A percentile compares a stretch with the other conserved stretches of the same genome.
These are phyloP conservation scores for Candida vaughaniae DNA, from an alignment of 805 yeast species.

Conservation along the genomic window DNA sequence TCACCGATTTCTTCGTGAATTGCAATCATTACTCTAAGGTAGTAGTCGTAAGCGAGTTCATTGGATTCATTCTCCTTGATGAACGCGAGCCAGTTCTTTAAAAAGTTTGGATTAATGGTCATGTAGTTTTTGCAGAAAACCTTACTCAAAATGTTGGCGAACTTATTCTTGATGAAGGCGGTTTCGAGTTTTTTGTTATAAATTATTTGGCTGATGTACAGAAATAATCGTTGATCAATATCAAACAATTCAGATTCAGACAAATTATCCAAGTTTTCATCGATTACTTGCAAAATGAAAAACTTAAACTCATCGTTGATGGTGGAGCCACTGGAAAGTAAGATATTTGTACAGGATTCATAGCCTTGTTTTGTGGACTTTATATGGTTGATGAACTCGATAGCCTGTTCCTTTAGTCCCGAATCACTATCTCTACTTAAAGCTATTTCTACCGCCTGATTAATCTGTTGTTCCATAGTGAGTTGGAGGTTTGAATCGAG, in stretches of 20 bases:
- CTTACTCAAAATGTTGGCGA: constrained; percentile 32
- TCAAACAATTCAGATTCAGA: constrained; percentile 43
- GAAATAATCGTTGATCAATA: constrained; percentile 50
- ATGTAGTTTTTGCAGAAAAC: constrained; percentile 37
- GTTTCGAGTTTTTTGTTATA: constrained; percentile 32
- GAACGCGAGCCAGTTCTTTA: constrained; percentile 28
- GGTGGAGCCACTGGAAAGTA: constrained; percentile 19
- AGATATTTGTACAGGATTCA: constrained; percentile 52
- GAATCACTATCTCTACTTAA: constrained; percentile 66
- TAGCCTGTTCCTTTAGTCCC: constrained; percentile 55
- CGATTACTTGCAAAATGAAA: constrained; percentile 69
- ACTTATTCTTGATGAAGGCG: constrained; percentile 35
- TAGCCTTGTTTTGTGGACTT: constrained; percentile 56
- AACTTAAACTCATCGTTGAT: constrained; percentile 59
- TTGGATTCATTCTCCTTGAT: constrained; percentile 18
- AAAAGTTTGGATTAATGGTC: constrained; percentile 29
- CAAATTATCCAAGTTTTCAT: constrained; percentile 49
- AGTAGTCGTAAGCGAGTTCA: constrained; percentile 60
- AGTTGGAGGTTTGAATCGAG: not conserved
- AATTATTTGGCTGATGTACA: constrained; percentile 9
- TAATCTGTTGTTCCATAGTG: constrained; percentile 59
- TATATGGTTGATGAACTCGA: constrained; percentile 51
- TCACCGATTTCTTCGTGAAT: constrained; percentile 94
- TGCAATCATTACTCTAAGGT: constrained; percentile 66
- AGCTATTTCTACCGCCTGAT: constrained; percentile 85